phyloP scores from a whole-genome alignment of 2,329 filamentous ascomycete species.

The Moelleriella libera region DNA sequence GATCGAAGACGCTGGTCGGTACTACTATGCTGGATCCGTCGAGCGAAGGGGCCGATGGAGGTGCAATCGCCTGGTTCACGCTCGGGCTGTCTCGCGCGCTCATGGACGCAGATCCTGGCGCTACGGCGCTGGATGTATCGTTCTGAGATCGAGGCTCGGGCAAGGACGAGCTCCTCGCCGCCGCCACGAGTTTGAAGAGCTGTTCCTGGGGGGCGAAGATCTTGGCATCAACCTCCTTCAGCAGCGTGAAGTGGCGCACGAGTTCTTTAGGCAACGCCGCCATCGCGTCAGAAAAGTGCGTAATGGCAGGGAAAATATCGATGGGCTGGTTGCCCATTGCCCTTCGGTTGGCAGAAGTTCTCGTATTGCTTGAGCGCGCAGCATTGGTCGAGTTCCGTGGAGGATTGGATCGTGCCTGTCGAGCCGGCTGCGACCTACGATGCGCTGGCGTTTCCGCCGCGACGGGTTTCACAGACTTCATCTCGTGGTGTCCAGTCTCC shows the following conservation, averaged over 20 bases:
- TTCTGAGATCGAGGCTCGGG: constrained; percentile 30
- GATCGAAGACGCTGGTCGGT: constrained; percentile 30
- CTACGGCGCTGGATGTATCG: constrained; percentile 27
- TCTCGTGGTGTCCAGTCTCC: constrained; percentile 12
- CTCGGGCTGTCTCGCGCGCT: constrained; percentile 35
- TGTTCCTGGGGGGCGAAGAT: constrained; percentile 78
- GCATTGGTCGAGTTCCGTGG: constrained; percentile 36
- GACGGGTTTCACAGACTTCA: constrained; percentile 41
- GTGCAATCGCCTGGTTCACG: constrained; percentile 18
- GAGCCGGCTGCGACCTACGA: constrained; percentile 48
- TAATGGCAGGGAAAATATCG: constrained; percentile 53
- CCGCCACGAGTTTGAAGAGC: constrained; percentile 60
- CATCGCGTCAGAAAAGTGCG: constrained; percentile 80
- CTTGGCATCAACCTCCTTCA: constrained; percentile 97
- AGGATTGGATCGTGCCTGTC: constrained; percentile 52
- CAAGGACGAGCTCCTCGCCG: constrained; percentile 38
- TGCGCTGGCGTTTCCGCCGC: constrained; percentile 29
- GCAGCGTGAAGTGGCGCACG: constrained; percentile 83
- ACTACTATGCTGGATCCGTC: constrained; percentile 27
- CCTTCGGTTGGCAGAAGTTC: constrained; percentile 30
- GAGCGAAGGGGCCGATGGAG: constrained; percentile 21
- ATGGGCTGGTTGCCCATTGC: constrained; percentile 41
- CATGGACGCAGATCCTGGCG: constrained; percentile 30
- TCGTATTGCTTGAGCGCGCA: constrained; percentile 25
- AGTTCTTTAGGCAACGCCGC: constrained; percentile 88